These are phyloP conservation scores for Ophiosphaerella narmari DNA, from an alignment of 2,329 filamentous ascomycete species.

Conservation along the genomic window DNA sequence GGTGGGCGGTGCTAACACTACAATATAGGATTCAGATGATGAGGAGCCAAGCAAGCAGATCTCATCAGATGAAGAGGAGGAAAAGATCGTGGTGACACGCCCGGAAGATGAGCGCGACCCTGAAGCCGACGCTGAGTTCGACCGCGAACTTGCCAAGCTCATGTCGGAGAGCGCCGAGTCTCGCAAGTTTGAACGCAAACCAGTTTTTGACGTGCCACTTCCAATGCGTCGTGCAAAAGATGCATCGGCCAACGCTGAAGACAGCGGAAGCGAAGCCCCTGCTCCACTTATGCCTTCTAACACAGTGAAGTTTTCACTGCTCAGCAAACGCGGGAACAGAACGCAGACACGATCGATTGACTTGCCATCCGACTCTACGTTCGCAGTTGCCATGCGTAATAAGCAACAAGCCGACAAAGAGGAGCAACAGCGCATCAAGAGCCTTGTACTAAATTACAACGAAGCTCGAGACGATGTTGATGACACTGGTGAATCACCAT, in stretches of 20 bases:
- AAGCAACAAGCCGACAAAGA: slow-evolving; percentile 94
- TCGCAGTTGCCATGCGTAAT: slow-evolving; percentile 93
- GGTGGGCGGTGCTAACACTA: slow-evolving; percentile 11
- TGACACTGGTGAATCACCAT: slow-evolving; percentile 67
- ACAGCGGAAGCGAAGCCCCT: slow-evolving; percentile 48
- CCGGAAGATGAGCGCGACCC: slow-evolving; percentile 90
- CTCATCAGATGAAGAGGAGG: slow-evolving; percentile 75
- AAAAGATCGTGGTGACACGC: slow-evolving; percentile 88
- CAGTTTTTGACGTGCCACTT: slow-evolving; percentile 94
- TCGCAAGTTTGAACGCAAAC: slow-evolving; percentile 92
- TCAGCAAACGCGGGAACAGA: slow-evolving; percentile 94
- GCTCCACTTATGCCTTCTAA: slow-evolving; percentile 41
- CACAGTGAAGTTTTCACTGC: slow-evolving; percentile 95
- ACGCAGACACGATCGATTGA: slow-evolving; percentile 95
- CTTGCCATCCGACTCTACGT: slow-evolving; percentile 86
- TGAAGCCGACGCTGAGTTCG: slow-evolving; percentile 94
- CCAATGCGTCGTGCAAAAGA: slow-evolving; percentile 80
- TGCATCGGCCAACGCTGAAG: slow-evolving; percentile 45
- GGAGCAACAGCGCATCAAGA: slow-evolving; percentile 98
- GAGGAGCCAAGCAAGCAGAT: slow-evolving; percentile 53
- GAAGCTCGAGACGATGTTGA: slow-evolving; percentile 84
- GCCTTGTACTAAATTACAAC: slow-evolving; percentile 85
- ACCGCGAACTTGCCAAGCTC: slow-evolving; percentile 96
- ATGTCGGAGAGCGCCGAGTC: slow-evolving; percentile 98
- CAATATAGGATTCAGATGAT: slow-evolving; percentile 49